phyloP scores from a whole-genome alignment of 331 rosid genomes.

The Rosa hybrid region DNA sequence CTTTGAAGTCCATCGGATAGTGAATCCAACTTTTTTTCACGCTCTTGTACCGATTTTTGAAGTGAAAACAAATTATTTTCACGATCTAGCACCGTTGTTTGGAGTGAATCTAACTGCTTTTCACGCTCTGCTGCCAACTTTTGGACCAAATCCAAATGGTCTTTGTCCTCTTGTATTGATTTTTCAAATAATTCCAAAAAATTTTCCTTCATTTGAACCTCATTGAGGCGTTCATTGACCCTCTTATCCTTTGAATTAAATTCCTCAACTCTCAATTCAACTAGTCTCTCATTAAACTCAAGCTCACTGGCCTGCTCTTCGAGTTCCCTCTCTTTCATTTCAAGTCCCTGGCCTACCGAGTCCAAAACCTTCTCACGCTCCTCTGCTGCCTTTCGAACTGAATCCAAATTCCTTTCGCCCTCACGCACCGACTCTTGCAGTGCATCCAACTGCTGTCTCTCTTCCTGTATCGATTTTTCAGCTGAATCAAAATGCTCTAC shows the following conservation, averaged over 20 bases:
- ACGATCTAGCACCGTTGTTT: background rate
- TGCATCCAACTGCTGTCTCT: background rate
- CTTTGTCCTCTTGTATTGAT: background rate
- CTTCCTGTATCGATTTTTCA: background rate
- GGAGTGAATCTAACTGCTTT: background rate
- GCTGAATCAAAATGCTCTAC: background rate
- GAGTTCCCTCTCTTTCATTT: conserved; percentile 19
- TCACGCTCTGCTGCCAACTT: background rate
- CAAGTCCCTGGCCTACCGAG: conserved; percentile 14
- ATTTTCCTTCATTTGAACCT: conserved; percentile 4
- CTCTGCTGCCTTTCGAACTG: no score
- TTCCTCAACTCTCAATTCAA: background rate
- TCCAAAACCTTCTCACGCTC: conserved; percentile 4
- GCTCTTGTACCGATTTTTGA: background rate
- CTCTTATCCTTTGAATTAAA: background rate
- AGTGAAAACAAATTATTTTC: background rate
- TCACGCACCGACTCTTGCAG: background rate
- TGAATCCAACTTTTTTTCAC: background rate
- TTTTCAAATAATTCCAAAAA: background rate
- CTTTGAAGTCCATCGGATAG: conserved; percentile 12
- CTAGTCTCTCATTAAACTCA: conserved; percentile 19
- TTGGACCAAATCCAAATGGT: background rate
- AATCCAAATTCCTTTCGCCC: background rate
- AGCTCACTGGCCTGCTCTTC: conserved; percentile 12
- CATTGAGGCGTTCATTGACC: background rate